Base-by-base conservation (phyloP, 1,284 basidiomycete genomes). In the Exobasidium cylindrosporum region DNA sequence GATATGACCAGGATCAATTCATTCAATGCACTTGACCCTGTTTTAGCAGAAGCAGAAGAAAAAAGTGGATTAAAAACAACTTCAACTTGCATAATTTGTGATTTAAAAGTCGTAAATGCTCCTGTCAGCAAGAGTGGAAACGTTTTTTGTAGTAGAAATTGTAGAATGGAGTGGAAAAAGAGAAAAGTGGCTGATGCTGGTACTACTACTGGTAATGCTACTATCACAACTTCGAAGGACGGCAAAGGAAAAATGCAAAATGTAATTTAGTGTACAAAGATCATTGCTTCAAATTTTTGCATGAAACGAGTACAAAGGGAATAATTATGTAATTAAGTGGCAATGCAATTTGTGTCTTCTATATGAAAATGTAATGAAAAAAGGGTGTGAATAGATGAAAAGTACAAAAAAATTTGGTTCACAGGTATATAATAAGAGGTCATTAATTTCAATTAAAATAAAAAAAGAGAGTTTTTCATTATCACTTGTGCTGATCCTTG, bases 91-190 rank as follows among this genome's bases (percentile, higher is more conserved):
- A 13, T 21, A 26, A 31, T 7, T 3, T 62, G 61, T 31, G 56
- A 55, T 4, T n/a, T n/a, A n/a, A 23, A 3, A n/a, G 61, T 62
- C n/a, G 35, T 62, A 4, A 62, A 62, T 52, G 61, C 55, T 28
- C 54, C 55, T 3, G 24, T 61, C 1, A 45, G 24, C 17, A 32
- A 49, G 23, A 50, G 21, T 23, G 61, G 61, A 7, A 17, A 58
- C n/a, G 57, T 62, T 17, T 62, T 62, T 40, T 62, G 61, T 30
- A 31, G 45, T 17, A 13, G 61, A 17, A 32, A 50, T 17, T 62
- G 61, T 31, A 30, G 61, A 4, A 45, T 62, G 23, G 45, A 49
- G 40, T 23, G 24, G 30, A 61, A 61, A 46, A 21, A 43, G 23
- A 50, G 26, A 26, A 21, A 24, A 24, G 14, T 14, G 26, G 21